These are phyloP conservation scores for Euphorbia celastroides DNA, from an alignment of 441 rosid genomes.

Conservation along the genomic window DNA sequence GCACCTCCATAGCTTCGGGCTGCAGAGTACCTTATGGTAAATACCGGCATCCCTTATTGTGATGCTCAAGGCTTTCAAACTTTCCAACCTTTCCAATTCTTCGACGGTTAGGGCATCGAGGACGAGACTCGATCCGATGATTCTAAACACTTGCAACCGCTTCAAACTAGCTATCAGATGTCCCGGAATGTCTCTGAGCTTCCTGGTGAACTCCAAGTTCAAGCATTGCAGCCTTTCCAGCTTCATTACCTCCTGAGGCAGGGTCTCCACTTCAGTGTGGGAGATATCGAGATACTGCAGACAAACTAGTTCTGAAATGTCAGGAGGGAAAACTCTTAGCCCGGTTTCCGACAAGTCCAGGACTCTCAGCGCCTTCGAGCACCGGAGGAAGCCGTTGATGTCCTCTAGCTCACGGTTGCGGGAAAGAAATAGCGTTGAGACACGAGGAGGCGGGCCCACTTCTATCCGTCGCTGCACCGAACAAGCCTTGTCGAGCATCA, in stretches of 20 bases:
- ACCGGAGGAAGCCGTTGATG: not conserved
- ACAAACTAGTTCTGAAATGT: not conserved
- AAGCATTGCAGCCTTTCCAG: not conserved
- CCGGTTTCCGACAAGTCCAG: not conserved
- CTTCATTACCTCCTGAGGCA: not conserved
- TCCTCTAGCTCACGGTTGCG: not conserved
- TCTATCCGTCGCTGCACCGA: not conserved
- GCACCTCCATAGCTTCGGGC: not conserved
- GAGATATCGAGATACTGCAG: not conserved
- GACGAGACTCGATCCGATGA: not conserved
- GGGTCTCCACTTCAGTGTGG: not conserved
- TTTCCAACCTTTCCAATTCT: not conserved
- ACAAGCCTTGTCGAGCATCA: not conserved
- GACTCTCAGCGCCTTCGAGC: not conserved
- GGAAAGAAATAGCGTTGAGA: not conserved
- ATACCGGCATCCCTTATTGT: not conserved
- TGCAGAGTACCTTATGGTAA: not conserved
- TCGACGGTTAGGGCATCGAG: not conserved
- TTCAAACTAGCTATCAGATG: not conserved
- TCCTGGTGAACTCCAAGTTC: not conserved
- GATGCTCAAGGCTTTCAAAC: slow-evolving; percentile 1
- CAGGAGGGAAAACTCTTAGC: not conserved
- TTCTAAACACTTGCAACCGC: not conserved
- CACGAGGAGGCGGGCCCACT: not conserved
- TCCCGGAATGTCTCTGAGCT: not conserved